Evolutionary conservation across 345 rosid genomes (phyloP).

Genomic region (Rubroshorea leprosula): DNA sequence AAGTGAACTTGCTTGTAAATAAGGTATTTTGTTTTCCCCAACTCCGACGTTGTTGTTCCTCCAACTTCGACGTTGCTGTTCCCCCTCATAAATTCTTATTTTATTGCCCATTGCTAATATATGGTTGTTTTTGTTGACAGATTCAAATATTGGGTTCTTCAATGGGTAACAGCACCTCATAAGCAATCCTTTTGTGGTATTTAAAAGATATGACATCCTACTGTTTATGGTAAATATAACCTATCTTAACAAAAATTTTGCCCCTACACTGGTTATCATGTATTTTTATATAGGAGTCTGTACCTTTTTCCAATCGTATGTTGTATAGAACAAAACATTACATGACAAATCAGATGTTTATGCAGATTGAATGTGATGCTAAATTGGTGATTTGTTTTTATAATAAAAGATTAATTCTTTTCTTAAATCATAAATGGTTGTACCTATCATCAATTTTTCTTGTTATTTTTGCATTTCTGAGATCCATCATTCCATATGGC

Average conservation of each 20-base stretch:
- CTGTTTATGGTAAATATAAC: slow-evolving; percentile 13
- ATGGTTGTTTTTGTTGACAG: slow-evolving; percentile 31
- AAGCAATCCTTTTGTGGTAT: slow-evolving; percentile 7
- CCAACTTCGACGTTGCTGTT: too few relatives aligned
- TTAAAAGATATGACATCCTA: slow-evolving; percentile 4
- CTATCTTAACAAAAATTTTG: slow-evolving; percentile 8
- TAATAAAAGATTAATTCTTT: too few relatives aligned
- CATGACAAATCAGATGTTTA: neutral
- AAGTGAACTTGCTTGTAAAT: slow-evolving; percentile 94
- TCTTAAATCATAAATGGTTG: too few relatives aligned
- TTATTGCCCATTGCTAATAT: slow-evolving; percentile 3
- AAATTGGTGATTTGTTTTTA: neutral
- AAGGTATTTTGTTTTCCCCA: slow-evolving; percentile 41
- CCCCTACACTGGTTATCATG: slow-evolving; percentile 1
- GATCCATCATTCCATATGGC: too few relatives aligned
- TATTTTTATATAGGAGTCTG: neutral
- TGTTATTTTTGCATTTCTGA: too few relatives aligned
- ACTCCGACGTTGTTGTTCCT: neutral
- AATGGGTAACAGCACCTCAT: slow-evolving; percentile 18
- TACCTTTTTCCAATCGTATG: slow-evolving; percentile 11
- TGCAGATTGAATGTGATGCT: slow-evolving; percentile 10
- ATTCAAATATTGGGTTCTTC: slow-evolving; percentile 50
- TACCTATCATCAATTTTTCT: too few relatives aligned
- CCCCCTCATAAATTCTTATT: neutral
- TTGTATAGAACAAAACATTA: slow-evolving; percentile 26